A percentile compares a stretch with the other conserved stretches of the same genome.
Evolutionary conservation across 2,329 filamentous ascomycete species (phyloP).

Genomic region (Albifimbria verrucaria): DNA sequence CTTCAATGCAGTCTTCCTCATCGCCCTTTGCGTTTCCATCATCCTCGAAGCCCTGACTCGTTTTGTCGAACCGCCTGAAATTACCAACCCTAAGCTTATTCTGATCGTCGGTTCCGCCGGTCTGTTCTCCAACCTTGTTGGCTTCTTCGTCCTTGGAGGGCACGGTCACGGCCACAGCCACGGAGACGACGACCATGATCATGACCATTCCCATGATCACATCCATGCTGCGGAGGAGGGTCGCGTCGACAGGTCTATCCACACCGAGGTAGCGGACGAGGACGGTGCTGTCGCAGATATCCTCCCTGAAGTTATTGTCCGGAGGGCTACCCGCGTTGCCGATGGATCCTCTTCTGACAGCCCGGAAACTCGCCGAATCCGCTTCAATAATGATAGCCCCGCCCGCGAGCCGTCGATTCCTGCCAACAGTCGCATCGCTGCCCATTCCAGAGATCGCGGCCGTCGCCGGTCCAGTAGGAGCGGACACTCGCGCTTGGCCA

Average conservation of each 20-base stretch:
- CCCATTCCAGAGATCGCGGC: conserved; percentile 35
- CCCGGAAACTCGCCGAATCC: conserved; percentile 36
- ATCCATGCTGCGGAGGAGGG: conserved; percentile 48
- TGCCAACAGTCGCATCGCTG: conserved; percentile 24
- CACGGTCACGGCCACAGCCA: conserved; percentile 80
- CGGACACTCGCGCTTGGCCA: conserved; percentile 58
- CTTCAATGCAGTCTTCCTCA: conserved; percentile 96
- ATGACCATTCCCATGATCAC: conserved; percentile 36
- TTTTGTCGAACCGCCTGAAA: conserved; percentile 85
- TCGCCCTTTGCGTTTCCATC: conserved; percentile 93
- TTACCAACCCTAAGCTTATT: conserved; percentile 80
- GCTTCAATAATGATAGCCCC: conserved; percentile 30
- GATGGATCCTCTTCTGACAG: conserved; percentile 23
- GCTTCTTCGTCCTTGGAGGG: conserved; percentile 87
- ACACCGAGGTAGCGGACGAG: conserved; percentile 49
- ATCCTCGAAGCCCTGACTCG: conserved; percentile 92
- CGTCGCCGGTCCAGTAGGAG: conserved; percentile 44
- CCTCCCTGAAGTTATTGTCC: conserved; percentile 59
- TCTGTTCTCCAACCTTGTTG: conserved; percentile 82
- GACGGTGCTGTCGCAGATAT: conserved; percentile 58
- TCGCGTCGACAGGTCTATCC: conserved; percentile 37
- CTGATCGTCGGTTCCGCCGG: conserved; percentile 86
- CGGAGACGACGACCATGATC: conserved; percentile 51
- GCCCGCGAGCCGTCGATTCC: conserved; percentile 23
- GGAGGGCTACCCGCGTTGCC: conserved; percentile 35